Conservation (phyloP, 257 asterid species). For the Oldenlandia corymbosa region DNA sequence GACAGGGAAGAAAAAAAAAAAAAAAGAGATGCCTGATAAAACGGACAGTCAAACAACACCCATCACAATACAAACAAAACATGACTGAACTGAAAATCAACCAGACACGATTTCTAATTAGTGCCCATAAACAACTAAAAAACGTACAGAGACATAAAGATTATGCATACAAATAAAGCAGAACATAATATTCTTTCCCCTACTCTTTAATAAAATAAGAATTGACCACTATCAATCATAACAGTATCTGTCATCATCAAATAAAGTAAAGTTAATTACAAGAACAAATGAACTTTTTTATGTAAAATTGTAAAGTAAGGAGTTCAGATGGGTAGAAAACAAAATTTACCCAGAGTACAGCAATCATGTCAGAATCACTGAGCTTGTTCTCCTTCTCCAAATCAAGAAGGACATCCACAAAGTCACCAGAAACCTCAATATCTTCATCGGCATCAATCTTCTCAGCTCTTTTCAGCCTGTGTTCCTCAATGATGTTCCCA, state of each 20-base stretch:
- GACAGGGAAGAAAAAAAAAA: no score
- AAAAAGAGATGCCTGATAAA: neutral
- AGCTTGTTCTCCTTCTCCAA: conserved; percentile 54
- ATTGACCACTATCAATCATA: no score
- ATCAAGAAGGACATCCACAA: conserved; percentile 71
- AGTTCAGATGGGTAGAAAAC: neutral
- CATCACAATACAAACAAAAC: neutral
- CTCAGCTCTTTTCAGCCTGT: conserved; percentile 34
- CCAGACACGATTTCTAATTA: neutral
- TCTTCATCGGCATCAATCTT: conserved; percentile 6
- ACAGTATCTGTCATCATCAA: neutral
- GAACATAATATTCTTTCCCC: neutral
- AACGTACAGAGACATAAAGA: no score
- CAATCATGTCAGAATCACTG: conserved; percentile 63
- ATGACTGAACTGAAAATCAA: neutral
- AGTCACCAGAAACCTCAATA: conserved; percentile 40
- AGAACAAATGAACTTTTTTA: neutral
- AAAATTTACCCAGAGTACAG: conserved; percentile 71
- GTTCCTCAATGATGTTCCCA: conserved; percentile 55
- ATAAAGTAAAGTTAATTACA: neutral
- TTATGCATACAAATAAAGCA: neutral
- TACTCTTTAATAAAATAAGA: no score
- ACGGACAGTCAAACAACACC: neutral
- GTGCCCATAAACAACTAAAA: neutral
- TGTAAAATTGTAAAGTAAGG: no score